Evolutionary conservation across 495 filamentous ascomycete species (phyloP).

Genomic region (Penicillium desertorum): DNA sequence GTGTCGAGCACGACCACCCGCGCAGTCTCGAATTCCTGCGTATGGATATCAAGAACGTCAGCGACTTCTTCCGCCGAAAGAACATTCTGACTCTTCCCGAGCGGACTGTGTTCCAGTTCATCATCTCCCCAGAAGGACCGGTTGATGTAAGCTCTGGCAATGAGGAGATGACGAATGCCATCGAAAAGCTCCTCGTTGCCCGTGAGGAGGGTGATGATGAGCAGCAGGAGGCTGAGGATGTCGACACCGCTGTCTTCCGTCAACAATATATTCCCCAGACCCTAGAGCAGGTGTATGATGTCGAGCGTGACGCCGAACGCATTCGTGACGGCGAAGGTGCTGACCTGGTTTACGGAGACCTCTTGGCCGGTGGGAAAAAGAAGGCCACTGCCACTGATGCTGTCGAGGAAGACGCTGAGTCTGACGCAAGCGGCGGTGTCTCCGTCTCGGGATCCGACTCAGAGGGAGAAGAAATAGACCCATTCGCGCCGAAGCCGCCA

Average conservation of each 20-base stretch:
- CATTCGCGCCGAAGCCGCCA: conserved; percentile 65
- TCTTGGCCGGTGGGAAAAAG: conserved; percentile 68
- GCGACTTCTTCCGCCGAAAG: conserved; percentile 84
- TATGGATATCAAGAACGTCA: conserved; percentile 96
- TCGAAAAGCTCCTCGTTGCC: conserved; percentile 50
- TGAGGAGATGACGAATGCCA: conserved; percentile 45
- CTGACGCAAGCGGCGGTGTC: conserved; percentile 50
- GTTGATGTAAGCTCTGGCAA: conserved; percentile 34
- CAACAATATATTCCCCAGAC: conserved; percentile 95
- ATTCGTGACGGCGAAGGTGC: conserved; percentile 68
- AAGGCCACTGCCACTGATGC: conserved; percentile 35
- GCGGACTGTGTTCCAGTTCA: conserved; percentile 73
- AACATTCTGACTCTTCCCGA: conserved; percentile 77
- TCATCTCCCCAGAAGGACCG: conserved; percentile 59
- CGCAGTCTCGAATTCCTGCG: conserved; percentile 86
- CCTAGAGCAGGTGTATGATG: conserved; percentile 90
- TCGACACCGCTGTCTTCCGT: conserved; percentile 88
- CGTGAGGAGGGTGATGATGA: conserved; percentile 43
- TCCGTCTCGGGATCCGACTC: conserved; percentile 46
- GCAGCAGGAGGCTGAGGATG: conserved; percentile 52
- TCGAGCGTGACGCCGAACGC: conserved; percentile 83
- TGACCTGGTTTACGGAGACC: conserved; percentile 74
- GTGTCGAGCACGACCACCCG: conserved; percentile 94
- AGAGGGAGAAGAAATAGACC: conserved; percentile 47
- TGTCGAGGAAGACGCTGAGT: conserved; percentile 41